Base-by-base conservation (phyloP, 2,329 filamentous ascomycete species). In the Canariomyces notabilis region DNA sequence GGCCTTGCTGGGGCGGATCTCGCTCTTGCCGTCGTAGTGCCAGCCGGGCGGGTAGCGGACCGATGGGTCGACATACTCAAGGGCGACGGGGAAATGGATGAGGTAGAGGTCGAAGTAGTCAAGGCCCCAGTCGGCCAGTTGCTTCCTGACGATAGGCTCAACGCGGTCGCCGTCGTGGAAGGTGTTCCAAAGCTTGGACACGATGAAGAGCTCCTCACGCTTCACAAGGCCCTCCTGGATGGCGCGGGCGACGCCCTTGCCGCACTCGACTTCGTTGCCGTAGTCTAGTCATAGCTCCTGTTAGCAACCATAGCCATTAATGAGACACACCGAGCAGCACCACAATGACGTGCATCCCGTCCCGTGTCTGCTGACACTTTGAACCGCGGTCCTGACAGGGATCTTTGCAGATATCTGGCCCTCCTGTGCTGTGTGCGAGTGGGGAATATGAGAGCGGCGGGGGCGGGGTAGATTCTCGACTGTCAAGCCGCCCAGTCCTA, bases 41-140 rank as follows among this genome's bases (percentile, higher is more conserved):
- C 87, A 91, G 60, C 85, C 82, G 34, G 87, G 87, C 18, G 87
- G 87, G 74, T 91, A 90, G 64, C 84, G 82, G 49, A 83, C 82
- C 14, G 73, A 70, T 32, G 88, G 89, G 70, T 89, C 85, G 59
- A 94, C 85, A 67, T 87, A 94, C 72, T 89, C 85, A 59, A 95
- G 77, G 33, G 89, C 80, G 54, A 93, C 80, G 55, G 89, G 89
- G 78, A 93, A 95, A 75, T 95, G 89, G 60, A 94, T 82, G 60
- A 91, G 75, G 79, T 83, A 95, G 56, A 94, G 80, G 67, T 95
- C 89, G 67, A 95, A 90, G 75, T 94, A 94, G 61, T 90, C 88
- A 51, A 94, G 66, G 53, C 85, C 83, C 82, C 87, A 91, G 74
- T 91, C 86, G 56, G 80, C 77, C 52, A 90, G 81, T 70, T 90